Base-by-base conservation (phyloP, 306 rosid species). In the Cicer bijugum region DNA sequence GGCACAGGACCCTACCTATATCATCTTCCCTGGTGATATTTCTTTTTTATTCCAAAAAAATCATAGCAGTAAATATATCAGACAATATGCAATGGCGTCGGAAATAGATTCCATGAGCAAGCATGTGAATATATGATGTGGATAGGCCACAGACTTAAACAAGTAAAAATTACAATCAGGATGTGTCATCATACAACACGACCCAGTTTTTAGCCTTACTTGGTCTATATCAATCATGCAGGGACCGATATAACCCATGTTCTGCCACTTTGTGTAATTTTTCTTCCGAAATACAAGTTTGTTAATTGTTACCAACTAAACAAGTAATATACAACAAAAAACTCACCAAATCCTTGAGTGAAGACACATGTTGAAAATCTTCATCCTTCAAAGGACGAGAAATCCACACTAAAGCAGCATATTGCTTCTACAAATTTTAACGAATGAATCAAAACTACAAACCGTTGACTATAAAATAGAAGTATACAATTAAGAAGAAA, bases 391-490 rank as follows among this genome's bases (percentile, higher is more conserved):
- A 80, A 9, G 90, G 85, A 56, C 92, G 89, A 44, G 97, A 94
- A 72, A 87, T 88, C 99, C 99, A 94, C 75, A 90, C 93, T 23
- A 91, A 82, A 47, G 97, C 97, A 81, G 91, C 91, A 81, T 94
- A 94, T 82, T 88, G 91, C 78, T 94, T 94, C 99, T 91, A 84
- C 82, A 79, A 43, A 68, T 76, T 75, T 72, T 12, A 59, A 15
- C 40, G 9, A 50, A 44, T 11, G 4, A 60, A 51, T 12, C 59
- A 61, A 76, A 75, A 67, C 40, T 37, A 44, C 68, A 51, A 40
- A 35, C 17, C 53, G 19, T 43, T 15, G 66, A 39, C 73, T 59
- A 28, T 56, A 56, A 73, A 72, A 40, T 43, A 71, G 62, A 67
- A 40, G 58, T 59, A 69, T 52, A 55, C 46, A n/a, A 40, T 43